These are phyloP conservation scores for Chytriomyces hyalinus DNA, from an alignment of 192 early-diverging fungal genomes.

Conservation along the genomic window DNA sequence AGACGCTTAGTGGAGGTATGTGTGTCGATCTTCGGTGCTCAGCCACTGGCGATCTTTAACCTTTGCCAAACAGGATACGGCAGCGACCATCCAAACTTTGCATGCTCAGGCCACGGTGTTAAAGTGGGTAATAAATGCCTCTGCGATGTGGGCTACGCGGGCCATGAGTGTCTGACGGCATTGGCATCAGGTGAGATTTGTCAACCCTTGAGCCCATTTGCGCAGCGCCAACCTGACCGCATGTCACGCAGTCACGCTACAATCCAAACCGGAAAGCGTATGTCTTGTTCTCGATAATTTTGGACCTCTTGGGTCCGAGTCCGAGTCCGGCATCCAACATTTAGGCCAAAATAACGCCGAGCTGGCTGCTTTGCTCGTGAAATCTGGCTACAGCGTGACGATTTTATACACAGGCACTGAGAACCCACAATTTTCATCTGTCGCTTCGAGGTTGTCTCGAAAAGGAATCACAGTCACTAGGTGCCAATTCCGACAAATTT, in stretches of 20 bases:
- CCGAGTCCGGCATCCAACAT: neutral
- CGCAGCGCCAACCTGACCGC: no score
- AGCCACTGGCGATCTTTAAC: neutral
- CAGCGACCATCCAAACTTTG: slow-evolving; percentile 25
- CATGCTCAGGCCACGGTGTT: slow-evolving; percentile 43
- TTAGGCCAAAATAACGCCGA: slow-evolving; percentile 10
- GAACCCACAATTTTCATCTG: slow-evolving; percentile 27
- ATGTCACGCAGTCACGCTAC: neutral
- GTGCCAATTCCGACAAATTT: slow-evolving; percentile 1
- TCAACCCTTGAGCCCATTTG: no score
- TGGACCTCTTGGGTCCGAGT: slow-evolving; percentile 27
- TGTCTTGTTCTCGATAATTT: slow-evolving; percentile 42
- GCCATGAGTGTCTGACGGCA: slow-evolving; percentile 28
- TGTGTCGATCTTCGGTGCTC: neutral
- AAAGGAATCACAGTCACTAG: slow-evolving; percentile 35
- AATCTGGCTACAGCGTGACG: slow-evolving; percentile 29
- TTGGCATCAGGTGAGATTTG: neutral
- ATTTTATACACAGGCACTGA: slow-evolving; percentile 36
- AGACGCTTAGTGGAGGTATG: slow-evolving; percentile 22
- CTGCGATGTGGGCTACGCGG: slow-evolving; percentile 42
- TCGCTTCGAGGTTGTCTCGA: slow-evolving; percentile 8
- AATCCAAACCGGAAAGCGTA: slow-evolving; percentile 27
- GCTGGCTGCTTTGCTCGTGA: slow-evolving; percentile 28
- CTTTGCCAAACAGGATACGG: slow-evolving; percentile 21
- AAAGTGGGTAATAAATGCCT: slow-evolving; percentile 36